These are phyloP conservation scores for Salvia sclarea DNA, from an alignment of 305 asterid species.

Conservation along the genomic window DNA sequence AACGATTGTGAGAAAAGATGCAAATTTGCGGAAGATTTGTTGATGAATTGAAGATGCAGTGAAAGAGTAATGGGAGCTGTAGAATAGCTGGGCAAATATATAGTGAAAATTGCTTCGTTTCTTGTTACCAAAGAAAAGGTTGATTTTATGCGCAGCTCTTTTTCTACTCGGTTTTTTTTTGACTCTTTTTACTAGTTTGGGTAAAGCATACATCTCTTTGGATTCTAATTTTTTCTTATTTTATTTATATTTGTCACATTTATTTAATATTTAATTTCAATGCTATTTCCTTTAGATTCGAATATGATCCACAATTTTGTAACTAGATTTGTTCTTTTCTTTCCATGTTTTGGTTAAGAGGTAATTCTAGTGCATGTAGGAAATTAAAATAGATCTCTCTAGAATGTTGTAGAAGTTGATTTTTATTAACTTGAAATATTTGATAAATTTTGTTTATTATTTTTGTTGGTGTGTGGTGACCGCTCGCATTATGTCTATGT, in stretches of 20 bases:
- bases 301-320: no score
- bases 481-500: no score
- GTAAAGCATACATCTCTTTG: not conserved
- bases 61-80: constrained; percentile 2
- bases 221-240: no score
- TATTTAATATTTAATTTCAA: no score
- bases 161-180: constrained; percentile 14
- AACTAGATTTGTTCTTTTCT: not conserved
- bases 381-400: not conserved
- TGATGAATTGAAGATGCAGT: constrained; percentile 10
- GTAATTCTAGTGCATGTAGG: no score
- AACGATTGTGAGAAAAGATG: not conserved
- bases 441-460: no score
- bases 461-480: no score
- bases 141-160: not conserved
- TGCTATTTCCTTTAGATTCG: no score
- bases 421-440: no score
- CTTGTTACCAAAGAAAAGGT: constrained; percentile 66
- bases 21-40: not conserved
- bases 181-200: not conserved
- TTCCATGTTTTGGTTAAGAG: no score
- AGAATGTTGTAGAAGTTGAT: constrained; percentile 5
- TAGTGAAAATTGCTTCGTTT: constrained; percentile 38
- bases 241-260: no score
- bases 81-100: constrained; percentile 20